Conservation (phyloP, 2,329 filamentous ascomycete genomes). For the Berkeleyomyces rouxiae region DNA sequence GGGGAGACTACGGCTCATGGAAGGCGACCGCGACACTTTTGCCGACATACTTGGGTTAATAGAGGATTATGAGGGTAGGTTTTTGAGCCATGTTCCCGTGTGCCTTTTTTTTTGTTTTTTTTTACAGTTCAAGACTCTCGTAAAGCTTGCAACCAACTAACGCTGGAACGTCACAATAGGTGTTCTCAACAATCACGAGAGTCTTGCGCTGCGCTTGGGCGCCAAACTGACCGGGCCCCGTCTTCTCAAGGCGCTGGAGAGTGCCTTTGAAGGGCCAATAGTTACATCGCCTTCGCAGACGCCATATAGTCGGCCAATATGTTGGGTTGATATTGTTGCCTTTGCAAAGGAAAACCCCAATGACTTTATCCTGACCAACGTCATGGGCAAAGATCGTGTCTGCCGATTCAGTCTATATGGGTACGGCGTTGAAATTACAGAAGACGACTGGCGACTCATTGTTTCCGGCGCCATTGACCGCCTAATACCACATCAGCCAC, state of each 20-base stretch:
- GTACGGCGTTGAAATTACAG: constrained; percentile 65
- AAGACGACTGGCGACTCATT: constrained; percentile 77
- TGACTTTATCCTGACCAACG: constrained; percentile 57
- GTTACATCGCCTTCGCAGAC: constrained; percentile 33
- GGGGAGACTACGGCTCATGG: constrained; percentile 33
- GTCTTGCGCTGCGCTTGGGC: constrained; percentile 69
- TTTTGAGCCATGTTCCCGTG: neutral
- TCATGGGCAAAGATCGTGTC: constrained; percentile 49
- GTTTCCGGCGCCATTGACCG: constrained; percentile 69
- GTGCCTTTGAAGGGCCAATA: constrained; percentile 69
- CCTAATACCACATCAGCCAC: constrained; percentile 58
- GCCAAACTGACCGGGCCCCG: constrained; percentile 70
- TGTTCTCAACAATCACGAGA: constrained; percentile 71
- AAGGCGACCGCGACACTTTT: constrained; percentile 48
- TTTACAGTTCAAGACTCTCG: neutral
- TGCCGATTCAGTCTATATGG: constrained; percentile 76
- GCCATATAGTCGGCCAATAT: constrained; percentile 39
- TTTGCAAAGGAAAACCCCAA: constrained; percentile 67
- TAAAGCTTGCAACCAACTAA: neutral
- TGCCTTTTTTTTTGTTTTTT: neutral
- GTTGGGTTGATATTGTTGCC: constrained; percentile 73
- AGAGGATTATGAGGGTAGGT: constrained; percentile 54
- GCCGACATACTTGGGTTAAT: constrained; percentile 56
- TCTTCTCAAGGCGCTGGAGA: constrained; percentile 70
- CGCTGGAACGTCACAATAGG: constrained; percentile 26